These are phyloP conservation scores for Metschnikowia santaceciliae DNA, from an alignment of 805 yeast genomes.

Conservation along the genomic window DNA sequence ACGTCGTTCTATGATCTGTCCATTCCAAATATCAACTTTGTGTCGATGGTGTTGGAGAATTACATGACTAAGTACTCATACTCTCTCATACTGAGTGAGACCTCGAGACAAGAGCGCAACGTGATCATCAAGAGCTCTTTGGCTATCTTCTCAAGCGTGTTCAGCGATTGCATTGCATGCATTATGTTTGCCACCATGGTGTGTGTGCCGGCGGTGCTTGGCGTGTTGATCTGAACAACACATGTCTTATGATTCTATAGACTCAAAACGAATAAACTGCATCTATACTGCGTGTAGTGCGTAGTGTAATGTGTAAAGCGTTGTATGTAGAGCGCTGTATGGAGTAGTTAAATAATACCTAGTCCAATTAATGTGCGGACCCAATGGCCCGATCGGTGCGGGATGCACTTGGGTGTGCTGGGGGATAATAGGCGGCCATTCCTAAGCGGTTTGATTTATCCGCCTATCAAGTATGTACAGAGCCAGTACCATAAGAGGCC, in stretches of 20 bases:
- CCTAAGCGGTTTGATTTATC: background rate
- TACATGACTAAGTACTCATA: slow-evolving; percentile 12
- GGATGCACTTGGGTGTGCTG: background rate
- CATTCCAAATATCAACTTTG: slow-evolving; percentile 7
- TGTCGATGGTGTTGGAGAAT: slow-evolving; percentile 8
- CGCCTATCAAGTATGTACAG: background rate
- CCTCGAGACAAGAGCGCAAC: background rate
- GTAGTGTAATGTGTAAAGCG: background rate
- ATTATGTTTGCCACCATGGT: slow-evolving; percentile 13
- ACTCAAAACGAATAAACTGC: background rate
- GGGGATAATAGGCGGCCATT: background rate
- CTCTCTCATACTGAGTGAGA: background rate
- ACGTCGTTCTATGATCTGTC: slow-evolving; percentile 4
- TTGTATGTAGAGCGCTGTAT: too few relatives aligned
- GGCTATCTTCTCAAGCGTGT: slow-evolving; percentile 1
- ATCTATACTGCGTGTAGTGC: background rate
- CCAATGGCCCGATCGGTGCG: background rate
- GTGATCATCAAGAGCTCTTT: slow-evolving; percentile 1
- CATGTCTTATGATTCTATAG: background rate
- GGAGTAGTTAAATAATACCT: too few relatives aligned
- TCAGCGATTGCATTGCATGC: slow-evolving; percentile 9
- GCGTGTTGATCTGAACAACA: background rate
- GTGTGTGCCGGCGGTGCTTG: slow-evolving; percentile 11
- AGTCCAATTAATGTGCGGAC: background rate
- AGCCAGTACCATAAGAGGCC: background rate